Evolutionary conservation across 225 moss, liverwort and hornwort genomes (phyloP).

Genomic region (Pseudoscleropodium purum): DNA sequence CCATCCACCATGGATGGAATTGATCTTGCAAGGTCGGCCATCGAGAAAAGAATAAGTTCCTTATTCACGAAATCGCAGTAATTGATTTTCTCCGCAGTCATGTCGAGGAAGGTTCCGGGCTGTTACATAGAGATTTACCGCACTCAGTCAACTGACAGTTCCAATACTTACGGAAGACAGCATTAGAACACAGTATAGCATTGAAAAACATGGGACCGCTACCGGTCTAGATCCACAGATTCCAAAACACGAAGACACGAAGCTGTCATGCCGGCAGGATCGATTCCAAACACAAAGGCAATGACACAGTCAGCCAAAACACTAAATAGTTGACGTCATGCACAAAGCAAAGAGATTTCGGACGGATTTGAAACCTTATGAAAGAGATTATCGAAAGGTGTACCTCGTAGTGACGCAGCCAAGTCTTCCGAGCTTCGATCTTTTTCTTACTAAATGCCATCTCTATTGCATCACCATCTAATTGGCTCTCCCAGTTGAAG

Average conservation of each 20-base stretch:
- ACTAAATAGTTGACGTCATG: too few species aligned
- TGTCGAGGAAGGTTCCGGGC: constrained; percentile 96
- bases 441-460: constrained; percentile 99
- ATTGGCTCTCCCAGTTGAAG: constrained; percentile 64
- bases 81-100: constrained; percentile 65
- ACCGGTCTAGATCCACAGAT: background rate
- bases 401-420: constrained; percentile 94
- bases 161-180: background rate
- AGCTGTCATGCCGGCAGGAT: background rate
- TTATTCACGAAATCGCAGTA: constrained; percentile 95
- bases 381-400: background rate
- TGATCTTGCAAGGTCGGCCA: constrained; percentile 88
- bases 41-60: constrained; percentile 93
- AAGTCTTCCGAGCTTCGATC: constrained; percentile 85
- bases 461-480: constrained; percentile 95
- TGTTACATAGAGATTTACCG: constrained; percentile 2
- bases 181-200: background rate
- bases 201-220: background rate
- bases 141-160: background rate
- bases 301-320: background rate
- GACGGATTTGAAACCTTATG: background rate
- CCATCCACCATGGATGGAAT: constrained; percentile 99
- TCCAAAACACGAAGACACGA: background rate
- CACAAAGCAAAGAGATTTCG: background rate
- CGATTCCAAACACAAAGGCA: background rate